Percentiles rank a stretch among this genome's conserved stretches.
These are phyloP conservation scores for Magnolia changhungtana DNA, from an alignment of 164 flowering plant genomes.

Conservation along the genomic window DNA sequence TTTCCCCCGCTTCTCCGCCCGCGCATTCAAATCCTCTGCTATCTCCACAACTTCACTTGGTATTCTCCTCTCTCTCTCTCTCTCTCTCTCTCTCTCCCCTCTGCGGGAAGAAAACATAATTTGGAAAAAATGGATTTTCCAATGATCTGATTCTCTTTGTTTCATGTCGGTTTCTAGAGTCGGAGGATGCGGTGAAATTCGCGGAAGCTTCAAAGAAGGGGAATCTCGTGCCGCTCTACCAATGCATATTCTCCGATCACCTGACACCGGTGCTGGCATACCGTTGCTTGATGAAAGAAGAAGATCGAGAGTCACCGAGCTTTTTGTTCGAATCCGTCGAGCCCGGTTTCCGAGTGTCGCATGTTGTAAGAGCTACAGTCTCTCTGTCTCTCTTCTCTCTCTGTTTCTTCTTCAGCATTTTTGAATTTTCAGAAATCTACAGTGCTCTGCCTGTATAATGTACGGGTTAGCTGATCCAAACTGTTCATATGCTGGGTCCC, in stretches of 20 bases:
- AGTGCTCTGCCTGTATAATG: no score
- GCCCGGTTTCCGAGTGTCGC: slow-evolving; percentile 41
- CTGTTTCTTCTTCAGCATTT: not conserved
- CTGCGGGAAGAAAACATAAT: not conserved
- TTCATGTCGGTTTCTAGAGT: slow-evolving; percentile 12
- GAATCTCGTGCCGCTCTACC: slow-evolving; percentile 60
- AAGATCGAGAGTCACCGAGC: slow-evolving; percentile 78
- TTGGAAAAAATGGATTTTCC: not conserved
- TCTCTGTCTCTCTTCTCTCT: not conserved
- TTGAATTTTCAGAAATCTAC: not conserved
- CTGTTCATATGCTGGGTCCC: no score
- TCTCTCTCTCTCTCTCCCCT: not conserved
- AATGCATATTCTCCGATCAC: slow-evolving; percentile 70
- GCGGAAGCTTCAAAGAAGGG: slow-evolving; percentile 54
- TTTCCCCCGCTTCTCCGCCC: slow-evolving; percentile 12
- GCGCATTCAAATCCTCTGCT: slow-evolving; percentile 30
- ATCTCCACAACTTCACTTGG: slow-evolving; percentile 27
- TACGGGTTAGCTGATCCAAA: no score
- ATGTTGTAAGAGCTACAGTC: slow-evolving; percentile 35
- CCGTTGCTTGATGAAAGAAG: slow-evolving; percentile 80
- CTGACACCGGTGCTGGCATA: slow-evolving; percentile 81
- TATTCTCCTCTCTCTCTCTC: slow-evolving; percentile 4
- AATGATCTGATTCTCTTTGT: not conserved
- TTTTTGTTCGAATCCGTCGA: slow-evolving; percentile 78
- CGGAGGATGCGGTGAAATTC: slow-evolving; percentile 36